These are phyloP conservation scores for Podospora anserina DNA, from an alignment of 495 filamentous ascomycete species.

Conservation along the genomic window DNA sequence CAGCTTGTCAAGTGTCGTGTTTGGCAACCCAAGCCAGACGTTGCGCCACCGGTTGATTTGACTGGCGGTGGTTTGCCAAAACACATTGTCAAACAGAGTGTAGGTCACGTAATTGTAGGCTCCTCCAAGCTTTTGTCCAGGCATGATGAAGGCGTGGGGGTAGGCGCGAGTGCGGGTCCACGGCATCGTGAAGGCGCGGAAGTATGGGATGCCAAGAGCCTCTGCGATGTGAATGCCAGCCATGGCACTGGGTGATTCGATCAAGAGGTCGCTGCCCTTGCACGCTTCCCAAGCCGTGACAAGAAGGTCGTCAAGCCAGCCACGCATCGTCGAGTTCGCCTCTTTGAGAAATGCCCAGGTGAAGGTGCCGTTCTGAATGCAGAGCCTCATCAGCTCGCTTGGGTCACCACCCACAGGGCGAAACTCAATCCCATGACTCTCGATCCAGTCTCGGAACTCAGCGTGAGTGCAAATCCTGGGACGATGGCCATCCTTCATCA, in stretches of 20 bases:
- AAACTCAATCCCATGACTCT: constrained; percentile 90
- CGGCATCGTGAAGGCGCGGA: constrained; percentile 97
- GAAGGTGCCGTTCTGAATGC: constrained; percentile 97
- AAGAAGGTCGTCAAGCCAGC: constrained; percentile 88
- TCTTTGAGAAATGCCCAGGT: constrained; percentile 87
- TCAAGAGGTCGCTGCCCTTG: constrained; percentile 82
- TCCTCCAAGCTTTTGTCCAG: constrained; percentile 89
- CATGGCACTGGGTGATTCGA: constrained; percentile 97
- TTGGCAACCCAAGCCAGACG: constrained; percentile 69
- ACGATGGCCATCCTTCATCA: constrained; percentile 82
- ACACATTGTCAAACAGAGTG: constrained; percentile 94
- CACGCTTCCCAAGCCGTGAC: constrained; percentile 81
- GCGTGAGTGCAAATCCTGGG: constrained; percentile 86
- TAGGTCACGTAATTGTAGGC: constrained; percentile 94
- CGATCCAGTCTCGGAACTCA: constrained; percentile 87
- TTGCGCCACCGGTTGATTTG: constrained; percentile 94
- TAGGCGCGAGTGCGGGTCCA: constrained; percentile 96
- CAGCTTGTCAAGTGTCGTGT: constrained; percentile 83
- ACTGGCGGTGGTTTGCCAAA: constrained; percentile 88
- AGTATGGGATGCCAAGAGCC: constrained; percentile 89
- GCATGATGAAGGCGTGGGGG: constrained; percentile 95
- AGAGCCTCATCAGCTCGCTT: constrained; percentile 89
- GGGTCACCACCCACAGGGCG: constrained; percentile 85
- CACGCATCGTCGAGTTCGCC: constrained; percentile 83
- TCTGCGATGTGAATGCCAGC: constrained; percentile 98